Evolutionary conservation across 1,284 basidiomycete genomes (phyloP), one percentile per base, ranked within the genome.

Genomic region (Ustilago vetiveriae): DNA sequence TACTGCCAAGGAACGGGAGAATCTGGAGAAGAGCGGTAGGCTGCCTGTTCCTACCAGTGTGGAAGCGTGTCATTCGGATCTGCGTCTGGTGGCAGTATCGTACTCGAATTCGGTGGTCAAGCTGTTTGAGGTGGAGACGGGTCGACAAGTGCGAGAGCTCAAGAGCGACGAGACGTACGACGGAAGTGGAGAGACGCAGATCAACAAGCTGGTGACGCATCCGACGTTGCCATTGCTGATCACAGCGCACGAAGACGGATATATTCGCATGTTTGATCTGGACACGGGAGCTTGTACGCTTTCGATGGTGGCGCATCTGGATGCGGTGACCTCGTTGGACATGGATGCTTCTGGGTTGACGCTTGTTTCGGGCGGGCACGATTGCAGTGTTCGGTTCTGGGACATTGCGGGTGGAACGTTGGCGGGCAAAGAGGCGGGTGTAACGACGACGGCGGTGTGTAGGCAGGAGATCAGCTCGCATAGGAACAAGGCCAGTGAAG

Each of bases 381-480:
- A 98, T 82, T 94, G 94, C 81, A 94, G 92, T 17, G 86, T 94
- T 39, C 90, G 95, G 21, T 91, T 97, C 84, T 98, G 95, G 96
- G 92, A 97, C 82, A 84, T 97, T 52, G 86, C 92, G n/a, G 60
- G 55, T 36, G 90, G 54, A 6, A 52, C 53, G 41, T 41, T 64
- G 49, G 38, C 40, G 21, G 58, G 44, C 19, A 52, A 52, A 22
- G 59, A 59, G 10, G 53, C 45, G 2, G 17, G 38, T 1, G 47
- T 42, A 23, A 29, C 27, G 32, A 29, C 52, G 42, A 81, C 79
- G 33, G 79, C 83, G 52, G 83, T 82, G 4, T 96, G 93, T 81
- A 85, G 94, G 26, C 95, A 98, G 81, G 96, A 98, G 82, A 88
- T 93, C 66, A 89, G 90, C 17, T 88, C 87, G 46, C 83, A 85